Conservation (phyloP, 192 early-diverging fungal genomes). For the Podila epigama region DNA sequence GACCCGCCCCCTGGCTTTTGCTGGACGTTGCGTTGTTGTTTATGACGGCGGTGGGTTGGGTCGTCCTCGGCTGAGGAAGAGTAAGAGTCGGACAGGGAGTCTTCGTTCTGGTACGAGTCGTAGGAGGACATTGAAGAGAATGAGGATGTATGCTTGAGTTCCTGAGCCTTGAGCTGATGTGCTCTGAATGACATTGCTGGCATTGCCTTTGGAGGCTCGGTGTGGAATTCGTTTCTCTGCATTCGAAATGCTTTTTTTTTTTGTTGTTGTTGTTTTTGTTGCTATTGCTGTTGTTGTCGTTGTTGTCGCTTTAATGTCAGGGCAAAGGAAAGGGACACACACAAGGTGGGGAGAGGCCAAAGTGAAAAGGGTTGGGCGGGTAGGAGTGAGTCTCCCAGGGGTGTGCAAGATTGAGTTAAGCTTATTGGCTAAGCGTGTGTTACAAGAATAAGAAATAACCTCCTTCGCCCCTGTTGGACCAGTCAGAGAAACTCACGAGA, state of each 20-base stretch:
- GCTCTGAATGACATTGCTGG: slow-evolving; percentile 39
- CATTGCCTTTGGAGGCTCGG: slow-evolving; percentile 17
- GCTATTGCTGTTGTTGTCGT: no score
- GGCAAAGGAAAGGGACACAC: no score
- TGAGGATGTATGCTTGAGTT: slow-evolving; percentile 32
- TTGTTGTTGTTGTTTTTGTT: slow-evolving; percentile 1
- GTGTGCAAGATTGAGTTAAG: no score
- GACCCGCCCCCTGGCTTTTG: slow-evolving; percentile 30
- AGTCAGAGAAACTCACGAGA: no score
- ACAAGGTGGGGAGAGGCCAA: no score
- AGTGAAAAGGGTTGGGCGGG: no score
- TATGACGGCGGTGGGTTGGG: not conserved
- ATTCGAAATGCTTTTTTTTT: not conserved
- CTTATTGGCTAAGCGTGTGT: no score
- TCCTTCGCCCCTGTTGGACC: no score
- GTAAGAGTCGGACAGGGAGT: not conserved
- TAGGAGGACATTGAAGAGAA: slow-evolving; percentile 54
- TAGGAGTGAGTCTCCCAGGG: no score
- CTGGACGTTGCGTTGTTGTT: not conserved
- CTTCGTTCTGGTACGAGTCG: slow-evolving; percentile 14
- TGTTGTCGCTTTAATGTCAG: no score
- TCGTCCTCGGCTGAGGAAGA: not conserved
- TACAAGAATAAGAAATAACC: no score
- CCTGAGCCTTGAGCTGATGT: slow-evolving; percentile 38
- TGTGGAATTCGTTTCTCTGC: not conserved